phyloP scores from a whole-genome alignment of 2,329 filamentous ascomycete species.

The Cytospora chrysosperma region DNA sequence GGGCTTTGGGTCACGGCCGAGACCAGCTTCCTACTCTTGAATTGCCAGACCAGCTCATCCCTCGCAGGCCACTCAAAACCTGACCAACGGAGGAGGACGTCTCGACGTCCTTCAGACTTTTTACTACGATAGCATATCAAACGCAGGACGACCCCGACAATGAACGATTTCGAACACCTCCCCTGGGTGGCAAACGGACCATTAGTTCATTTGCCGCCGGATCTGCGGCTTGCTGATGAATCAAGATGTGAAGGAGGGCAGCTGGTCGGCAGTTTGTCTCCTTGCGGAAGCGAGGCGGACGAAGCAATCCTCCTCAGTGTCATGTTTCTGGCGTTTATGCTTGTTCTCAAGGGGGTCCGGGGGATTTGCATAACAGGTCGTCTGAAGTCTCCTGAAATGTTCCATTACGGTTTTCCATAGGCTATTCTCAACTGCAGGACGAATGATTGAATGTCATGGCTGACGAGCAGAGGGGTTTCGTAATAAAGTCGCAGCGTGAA shows the following conservation, averaged over 20 bases:
- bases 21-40: not conserved
- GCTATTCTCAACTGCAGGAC: conserved; percentile 5
- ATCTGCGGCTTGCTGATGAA: not conserved
- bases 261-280: not conserved
- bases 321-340: not conserved
- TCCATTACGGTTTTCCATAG: conserved; percentile 16
- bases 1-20: not conserved
- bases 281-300: not conserved
- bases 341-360: not conserved
- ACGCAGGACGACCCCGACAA: not conserved
- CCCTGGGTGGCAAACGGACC: not conserved
- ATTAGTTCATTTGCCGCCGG: not conserved
- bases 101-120: not conserved
- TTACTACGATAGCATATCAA: not conserved
- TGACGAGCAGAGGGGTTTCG: conserved; percentile 25
- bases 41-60: not conserved
- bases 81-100: not conserved
- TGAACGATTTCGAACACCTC: not conserved
- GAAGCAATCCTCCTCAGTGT: not conserved
- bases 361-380: conserved; percentile 11
- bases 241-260: not conserved
- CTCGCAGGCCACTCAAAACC: not conserved
- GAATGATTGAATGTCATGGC: conserved; percentile 9
- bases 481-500: not conserved
- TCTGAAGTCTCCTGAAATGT: conserved; percentile 7